Evolutionary conservation across 306 rosid genomes (phyloP), one percentile per base, ranked within the genome.

Genomic region (Dalbergia oliveri): DNA sequence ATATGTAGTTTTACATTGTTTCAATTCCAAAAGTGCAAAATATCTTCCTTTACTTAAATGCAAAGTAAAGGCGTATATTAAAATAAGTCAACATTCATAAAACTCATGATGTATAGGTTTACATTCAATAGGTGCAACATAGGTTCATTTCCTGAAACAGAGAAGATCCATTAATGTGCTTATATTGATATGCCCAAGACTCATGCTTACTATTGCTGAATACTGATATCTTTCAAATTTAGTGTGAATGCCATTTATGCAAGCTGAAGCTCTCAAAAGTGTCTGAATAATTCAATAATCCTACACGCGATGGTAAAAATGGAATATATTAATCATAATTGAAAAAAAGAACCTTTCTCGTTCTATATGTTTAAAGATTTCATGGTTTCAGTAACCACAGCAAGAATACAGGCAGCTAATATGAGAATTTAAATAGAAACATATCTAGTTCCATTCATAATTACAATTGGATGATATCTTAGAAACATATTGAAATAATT

Each of bases 401-500:
- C 23, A 21, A 21, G 23, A 21, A 21, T 21, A 21, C 1, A 21
- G 23, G 23, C 23, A 21, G 23, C 23, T 21, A 21, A 21, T 21
- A 0, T 21, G 23, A 21, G 23, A 21, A 21, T 21, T 21, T 21
- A 21, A 21, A 21, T 21, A 21, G 23, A 21, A 21, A 21, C 23
- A 21, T 21, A 21, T 1, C 23, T 21, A 21, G 23, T 21, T 21
- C 23, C 23, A 21, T 21, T 21, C 23, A 21, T 21, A 21, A 21
- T 21, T 21, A 21, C 23, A 0, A 21, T 21, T 21, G 23, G 23
- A 21, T 21, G 23, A 21, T 21, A 21, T 21, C 23, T 21, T 21
- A 39, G 2, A 70, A 58, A 66, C 53, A 68, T 31, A 26, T 19
- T 43, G 56, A 84, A 77, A 76, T 41, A 69, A 76, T 13, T 60